A percentile compares a stretch with the other conserved stretches of the same genome.
These are phyloP conservation scores for Zalaria obscura DNA, from an alignment of 2,329 filamentous ascomycete species.

Conservation along the genomic window DNA sequence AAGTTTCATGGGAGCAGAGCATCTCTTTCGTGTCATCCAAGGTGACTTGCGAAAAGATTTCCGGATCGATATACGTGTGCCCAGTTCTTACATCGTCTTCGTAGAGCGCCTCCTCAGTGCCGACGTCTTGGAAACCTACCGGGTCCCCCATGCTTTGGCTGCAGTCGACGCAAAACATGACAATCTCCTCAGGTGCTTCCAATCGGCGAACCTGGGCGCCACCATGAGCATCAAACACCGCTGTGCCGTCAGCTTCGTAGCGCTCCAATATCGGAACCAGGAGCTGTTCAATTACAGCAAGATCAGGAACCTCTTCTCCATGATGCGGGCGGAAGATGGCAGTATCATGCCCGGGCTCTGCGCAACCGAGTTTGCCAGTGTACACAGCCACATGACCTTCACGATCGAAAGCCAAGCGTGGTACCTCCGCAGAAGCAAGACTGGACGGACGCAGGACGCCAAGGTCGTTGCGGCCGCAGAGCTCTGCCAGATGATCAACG, in stretches of 20 bases:
- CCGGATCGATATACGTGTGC: too few relatives aligned
- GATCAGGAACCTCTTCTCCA: constrained; percentile 18
- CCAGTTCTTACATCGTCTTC: too few relatives aligned
- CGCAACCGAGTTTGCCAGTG: constrained; percentile 19
- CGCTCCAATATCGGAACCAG: constrained; percentile 18
- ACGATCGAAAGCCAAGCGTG: constrained; percentile 21
- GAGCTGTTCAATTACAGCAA: constrained; percentile 19
- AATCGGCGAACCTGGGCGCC: constrained; percentile 13
- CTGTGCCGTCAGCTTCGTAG: constrained; percentile 18
- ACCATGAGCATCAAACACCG: constrained; percentile 21
- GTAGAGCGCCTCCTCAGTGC: constrained; percentile 6
- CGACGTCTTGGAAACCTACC: constrained; percentile 18
- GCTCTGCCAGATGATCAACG: constrained; percentile 14
- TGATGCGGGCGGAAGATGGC: constrained; percentile 19
- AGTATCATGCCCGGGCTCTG: constrained; percentile 17
- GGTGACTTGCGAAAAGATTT: not conserved
- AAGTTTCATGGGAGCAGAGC: constrained; percentile 13
- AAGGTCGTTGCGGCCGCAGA: constrained; percentile 18
- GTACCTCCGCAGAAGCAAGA: constrained; percentile 15
- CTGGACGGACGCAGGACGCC: constrained; percentile 15
- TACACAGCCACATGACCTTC: constrained; percentile 21
- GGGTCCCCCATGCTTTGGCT: constrained; percentile 17
- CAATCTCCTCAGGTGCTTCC: constrained; percentile 18
- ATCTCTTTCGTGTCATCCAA: constrained; percentile 15
- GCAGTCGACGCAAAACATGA: constrained; percentile 21